Conservation (phyloP, 1,284 basidiomycete genomes). For the Porogramme epimiltina region DNA sequence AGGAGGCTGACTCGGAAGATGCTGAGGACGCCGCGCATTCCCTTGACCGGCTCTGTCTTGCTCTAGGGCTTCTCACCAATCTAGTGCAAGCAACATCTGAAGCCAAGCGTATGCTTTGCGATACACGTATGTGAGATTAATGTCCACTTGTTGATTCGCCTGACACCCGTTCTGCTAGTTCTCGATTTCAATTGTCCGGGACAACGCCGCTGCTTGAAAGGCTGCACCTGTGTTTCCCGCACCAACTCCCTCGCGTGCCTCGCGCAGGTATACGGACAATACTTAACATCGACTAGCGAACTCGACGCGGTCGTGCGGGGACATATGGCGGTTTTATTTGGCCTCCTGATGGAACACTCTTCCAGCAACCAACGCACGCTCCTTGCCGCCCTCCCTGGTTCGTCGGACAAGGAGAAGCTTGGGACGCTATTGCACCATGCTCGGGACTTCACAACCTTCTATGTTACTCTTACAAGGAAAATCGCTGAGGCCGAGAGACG, state of each 20-base stretch:
- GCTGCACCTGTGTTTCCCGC: constrained; percentile 49
- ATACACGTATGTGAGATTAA: constrained; percentile 43
- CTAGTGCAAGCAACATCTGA: constrained; percentile 58
- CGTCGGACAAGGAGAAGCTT: constrained; percentile 39
- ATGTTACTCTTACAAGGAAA: constrained; percentile 39
- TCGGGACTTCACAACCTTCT: constrained; percentile 58
- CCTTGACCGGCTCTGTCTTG: constrained; percentile 69
- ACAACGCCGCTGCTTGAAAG: constrained; percentile 44
- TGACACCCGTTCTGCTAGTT: constrained; percentile 32
- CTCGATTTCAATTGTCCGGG: constrained; percentile 51
- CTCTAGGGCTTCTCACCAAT: constrained; percentile 72
- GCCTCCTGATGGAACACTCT: constrained; percentile 60
- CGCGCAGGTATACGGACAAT: constrained; percentile 41
- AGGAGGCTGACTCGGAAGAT: constrained; percentile 18
- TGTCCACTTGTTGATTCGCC: not conserved
- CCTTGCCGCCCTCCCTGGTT: constrained; percentile 44
- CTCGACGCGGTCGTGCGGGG: constrained; percentile 53
- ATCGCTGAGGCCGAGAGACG: constrained; percentile 32
- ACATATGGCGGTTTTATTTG: constrained; percentile 72
- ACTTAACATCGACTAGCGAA: constrained; percentile 31
- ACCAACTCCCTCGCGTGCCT: constrained; percentile 50
- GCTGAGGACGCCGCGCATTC: constrained; percentile 36
- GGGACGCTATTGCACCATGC: constrained; percentile 53
- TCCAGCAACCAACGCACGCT: constrained; percentile 46
- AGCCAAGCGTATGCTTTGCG: constrained; percentile 46